These are phyloP conservation scores for Fusarium pseudoanthophilum DNA, from an alignment of 2,329 filamentous ascomycete species.

Conservation along the genomic window DNA sequence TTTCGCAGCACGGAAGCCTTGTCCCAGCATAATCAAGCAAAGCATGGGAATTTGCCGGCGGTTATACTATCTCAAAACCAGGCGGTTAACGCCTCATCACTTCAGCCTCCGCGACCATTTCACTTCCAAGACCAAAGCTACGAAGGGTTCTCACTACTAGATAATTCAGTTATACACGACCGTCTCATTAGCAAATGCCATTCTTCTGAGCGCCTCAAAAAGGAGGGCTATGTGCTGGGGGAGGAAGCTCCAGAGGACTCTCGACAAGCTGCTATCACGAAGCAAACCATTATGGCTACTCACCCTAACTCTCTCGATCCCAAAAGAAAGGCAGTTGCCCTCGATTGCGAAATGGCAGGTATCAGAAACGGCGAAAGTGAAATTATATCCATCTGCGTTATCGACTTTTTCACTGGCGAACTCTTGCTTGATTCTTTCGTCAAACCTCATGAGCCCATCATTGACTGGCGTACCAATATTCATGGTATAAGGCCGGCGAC, in stretches of 20 bases:
- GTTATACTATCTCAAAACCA: background rate
- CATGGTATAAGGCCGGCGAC: conserved; percentile 7
- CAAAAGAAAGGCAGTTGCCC: conserved; percentile 15
- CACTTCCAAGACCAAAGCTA: background rate
- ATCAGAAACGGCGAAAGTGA: background rate
- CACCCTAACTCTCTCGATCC: background rate
- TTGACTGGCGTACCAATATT: conserved; percentile 5
- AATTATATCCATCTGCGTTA: conserved; percentile 7
- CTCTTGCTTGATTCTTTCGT: conserved; percentile 6
- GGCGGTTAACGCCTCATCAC: accelerated
- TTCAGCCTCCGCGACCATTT: background rate
- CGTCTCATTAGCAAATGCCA: background rate
- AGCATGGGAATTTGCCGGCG: background rate
- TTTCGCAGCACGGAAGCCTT: background rate
- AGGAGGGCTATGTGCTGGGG: conserved; percentile 1
- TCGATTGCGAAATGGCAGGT: conserved; percentile 20
- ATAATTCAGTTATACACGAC: background rate
- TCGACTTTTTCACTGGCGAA: conserved; percentile 23
- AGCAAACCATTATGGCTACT: background rate
- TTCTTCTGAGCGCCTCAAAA: background rate
- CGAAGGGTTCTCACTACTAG: background rate
- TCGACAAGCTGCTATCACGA: background rate
- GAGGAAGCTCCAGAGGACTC: too few species aligned
- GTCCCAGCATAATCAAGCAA: background rate
- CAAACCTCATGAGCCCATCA: background rate